Percentiles rank a stretch among this genome's conserved stretches.
These are phyloP conservation scores for Ogataea populi-albae DNA, from an alignment of 805 yeast genomes.

Conservation along the genomic window DNA sequence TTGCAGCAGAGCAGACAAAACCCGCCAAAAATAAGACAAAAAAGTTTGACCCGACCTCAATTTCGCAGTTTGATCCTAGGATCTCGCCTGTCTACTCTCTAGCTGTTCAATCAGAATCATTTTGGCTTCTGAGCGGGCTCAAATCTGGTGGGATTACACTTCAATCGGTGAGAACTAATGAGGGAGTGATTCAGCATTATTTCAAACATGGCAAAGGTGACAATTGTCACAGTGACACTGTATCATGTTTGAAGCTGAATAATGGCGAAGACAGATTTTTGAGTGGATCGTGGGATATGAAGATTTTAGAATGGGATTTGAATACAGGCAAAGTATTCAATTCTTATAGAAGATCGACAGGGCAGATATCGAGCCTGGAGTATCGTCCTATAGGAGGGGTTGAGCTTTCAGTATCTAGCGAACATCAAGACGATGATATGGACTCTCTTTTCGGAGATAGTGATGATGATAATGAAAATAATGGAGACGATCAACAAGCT, in stretches of 20 bases:
- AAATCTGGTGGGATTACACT: conserved; percentile 81
- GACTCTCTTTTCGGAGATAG: conserved; percentile 22
- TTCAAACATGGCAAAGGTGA: conserved; percentile 39
- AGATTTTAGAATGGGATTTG: conserved; percentile 80
- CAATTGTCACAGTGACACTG: conserved; percentile 62
- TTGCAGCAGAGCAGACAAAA: conserved; percentile 19
- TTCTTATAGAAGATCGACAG: conserved; percentile 55
- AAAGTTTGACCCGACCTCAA: conserved; percentile 37
- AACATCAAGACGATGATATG: conserved; percentile 17
- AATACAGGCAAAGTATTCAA: conserved; percentile 58
- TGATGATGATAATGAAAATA: conserved; percentile 22
- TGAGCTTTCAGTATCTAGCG: conserved; percentile 33
- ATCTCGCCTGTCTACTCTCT: conserved; percentile 85
- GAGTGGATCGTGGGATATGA: conserved; percentile 90
- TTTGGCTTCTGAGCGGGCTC: conserved; percentile 83
- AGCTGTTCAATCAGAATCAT: conserved; percentile 77
- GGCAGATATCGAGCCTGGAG: conserved; percentile 76
- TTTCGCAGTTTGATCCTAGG: conserved; percentile 48
- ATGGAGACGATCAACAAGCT: background rate
- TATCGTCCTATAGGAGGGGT: conserved; percentile 60
- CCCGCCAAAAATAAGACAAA: conserved; percentile 17
- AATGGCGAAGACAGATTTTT: conserved; percentile 59
- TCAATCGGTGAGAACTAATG: conserved; percentile 78
- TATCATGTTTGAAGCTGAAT: conserved; percentile 67
- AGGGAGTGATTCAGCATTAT: conserved; percentile 78